Base-by-base conservation (phyloP, 2,329 filamentous ascomycete species). In the Diaporthe eres region DNA sequence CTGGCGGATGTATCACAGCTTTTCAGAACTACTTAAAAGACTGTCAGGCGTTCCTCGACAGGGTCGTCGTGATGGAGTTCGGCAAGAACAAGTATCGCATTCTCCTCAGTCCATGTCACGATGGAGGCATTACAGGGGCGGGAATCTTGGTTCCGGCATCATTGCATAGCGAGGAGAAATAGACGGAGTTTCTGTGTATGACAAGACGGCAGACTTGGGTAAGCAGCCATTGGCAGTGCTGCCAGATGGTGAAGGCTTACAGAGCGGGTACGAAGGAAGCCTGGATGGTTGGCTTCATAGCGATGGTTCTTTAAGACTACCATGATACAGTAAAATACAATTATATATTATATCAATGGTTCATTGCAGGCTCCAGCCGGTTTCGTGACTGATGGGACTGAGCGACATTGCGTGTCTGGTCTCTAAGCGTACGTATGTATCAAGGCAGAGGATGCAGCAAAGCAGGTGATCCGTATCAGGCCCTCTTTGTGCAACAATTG, bases 1-100 rank as follows among this genome's bases (percentile, higher is more conserved):
- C 94, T 0, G 94, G 94, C 44, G 93, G 94, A 9, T 95, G 94
- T 80, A 96, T 96, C 76, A 90, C 92, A n/a, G 91, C 94, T 80
- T 95, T 95, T 80, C 94, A 94, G 65, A 89, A 94, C 79, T 95
- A 94, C 83, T 86, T 94, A 57, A 84, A 86, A 60, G 92, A 93
- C 79, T 95, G 93, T 78, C 93, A 95, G 82, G 80, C 84, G 19
- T 94, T 94, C 80, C 87, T 96, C 68, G 91, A 95, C 79, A 81
- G 83, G 31, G 84, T 91, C 15, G 79, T 91, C 71, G 78, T 80
- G 22, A 77, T 81, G 39, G 86, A 88, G 70, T 87, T 86, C 71
- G 81, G 81, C 4, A 76, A 79, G 1, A 37, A 76, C 7, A 58
- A 79, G 12, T 71, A 71, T 10, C 85, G 85, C 75, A 85, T 92